phyloP scores from a whole-genome alignment of 305 asterid genomes.

The Fraxinus ornus region DNA sequence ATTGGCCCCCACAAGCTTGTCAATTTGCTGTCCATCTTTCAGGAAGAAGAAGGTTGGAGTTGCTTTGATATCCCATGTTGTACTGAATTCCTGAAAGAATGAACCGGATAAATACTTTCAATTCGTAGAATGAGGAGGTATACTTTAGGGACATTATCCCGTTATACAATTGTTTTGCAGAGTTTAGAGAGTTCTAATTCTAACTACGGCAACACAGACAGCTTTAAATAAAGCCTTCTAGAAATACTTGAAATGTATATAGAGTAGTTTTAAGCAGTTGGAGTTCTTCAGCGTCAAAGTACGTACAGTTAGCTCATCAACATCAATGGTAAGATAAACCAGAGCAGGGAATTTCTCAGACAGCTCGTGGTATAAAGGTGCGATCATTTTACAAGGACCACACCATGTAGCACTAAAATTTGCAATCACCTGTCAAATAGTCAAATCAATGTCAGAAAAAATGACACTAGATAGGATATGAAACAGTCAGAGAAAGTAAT shows the following conservation, averaged over 20 bases:
- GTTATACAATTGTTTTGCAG: neutral
- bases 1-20: constrained; percentile 95
- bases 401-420: constrained; percentile 98
- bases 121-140: neutral
- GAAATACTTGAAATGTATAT: neutral
- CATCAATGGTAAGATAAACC: constrained; percentile 84
- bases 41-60: constrained; percentile 98
- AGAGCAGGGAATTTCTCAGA: constrained; percentile 75
- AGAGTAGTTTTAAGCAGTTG: neutral
- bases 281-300: constrained; percentile 11
- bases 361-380: constrained; percentile 80
- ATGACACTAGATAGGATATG: neutral
- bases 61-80: constrained; percentile 96
- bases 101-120: constrained; percentile 1
- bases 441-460: constrained; percentile 26
- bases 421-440: constrained; percentile 70
- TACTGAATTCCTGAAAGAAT: constrained; percentile 75
- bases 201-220: neutral
- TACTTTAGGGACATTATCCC: neutral
- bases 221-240: neutral
- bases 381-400: constrained; percentile 91
- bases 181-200: neutral
- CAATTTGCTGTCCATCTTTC: constrained; percentile 77
- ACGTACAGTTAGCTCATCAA: constrained; percentile 90
- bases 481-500: neutral